A percentile compares a stretch with the other conserved stretches of the same genome.
Evolutionary conservation across 495 filamentous ascomycete species (phyloP).

Genomic region (Cryomyces antarcticus): DNA sequence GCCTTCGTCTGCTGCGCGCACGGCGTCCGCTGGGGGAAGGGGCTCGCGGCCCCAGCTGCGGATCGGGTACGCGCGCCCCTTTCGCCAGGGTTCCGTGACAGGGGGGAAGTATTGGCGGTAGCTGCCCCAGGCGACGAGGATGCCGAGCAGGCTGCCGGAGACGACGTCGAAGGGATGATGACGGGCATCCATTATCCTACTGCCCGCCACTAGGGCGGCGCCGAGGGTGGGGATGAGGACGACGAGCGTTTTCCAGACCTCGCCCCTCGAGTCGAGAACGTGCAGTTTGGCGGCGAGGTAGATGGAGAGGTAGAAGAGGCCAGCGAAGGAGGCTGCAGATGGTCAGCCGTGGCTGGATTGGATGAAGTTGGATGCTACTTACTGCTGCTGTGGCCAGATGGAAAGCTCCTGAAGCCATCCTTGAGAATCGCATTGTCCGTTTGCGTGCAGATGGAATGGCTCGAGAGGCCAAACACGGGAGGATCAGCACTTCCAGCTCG

Average conservation of each 20-base stretch:
- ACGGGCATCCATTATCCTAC: conserved; percentile 54
- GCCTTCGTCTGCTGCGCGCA: conserved; percentile 4
- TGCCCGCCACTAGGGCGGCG: conserved; percentile 33
- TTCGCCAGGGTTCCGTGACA: conserved; percentile 31
- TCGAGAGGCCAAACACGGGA: conserved; percentile 33
- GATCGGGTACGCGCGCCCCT: conserved; percentile 42
- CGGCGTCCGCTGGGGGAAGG: conserved; percentile 1
- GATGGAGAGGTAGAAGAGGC: conserved; percentile 61
- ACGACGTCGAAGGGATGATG: conserved; percentile 85
- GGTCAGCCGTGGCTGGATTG: neutral
- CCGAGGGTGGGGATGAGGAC: conserved; percentile 38
- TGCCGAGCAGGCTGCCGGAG: conserved; percentile 31
- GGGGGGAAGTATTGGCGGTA: conserved; percentile 26
- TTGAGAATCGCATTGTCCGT: conserved; percentile 43
- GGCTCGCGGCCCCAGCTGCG: conserved; percentile 31
- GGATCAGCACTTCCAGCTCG: conserved; percentile 10
- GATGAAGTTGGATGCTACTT: conserved; percentile 3
- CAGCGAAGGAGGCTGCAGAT: conserved; percentile 40
- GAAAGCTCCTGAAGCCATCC: conserved; percentile 76
- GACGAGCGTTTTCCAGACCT: conserved; percentile 52
- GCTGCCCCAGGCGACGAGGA: conserved; percentile 15
- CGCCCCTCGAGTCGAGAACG: conserved; percentile 44
- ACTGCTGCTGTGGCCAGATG: conserved; percentile 40
- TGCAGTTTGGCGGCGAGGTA: conserved; percentile 35
- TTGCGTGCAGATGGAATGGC: conserved; percentile 47